phyloP scores from a whole-genome alignment of 2,329 filamentous ascomycete species.

The Hypoxylon sp. region DNA sequence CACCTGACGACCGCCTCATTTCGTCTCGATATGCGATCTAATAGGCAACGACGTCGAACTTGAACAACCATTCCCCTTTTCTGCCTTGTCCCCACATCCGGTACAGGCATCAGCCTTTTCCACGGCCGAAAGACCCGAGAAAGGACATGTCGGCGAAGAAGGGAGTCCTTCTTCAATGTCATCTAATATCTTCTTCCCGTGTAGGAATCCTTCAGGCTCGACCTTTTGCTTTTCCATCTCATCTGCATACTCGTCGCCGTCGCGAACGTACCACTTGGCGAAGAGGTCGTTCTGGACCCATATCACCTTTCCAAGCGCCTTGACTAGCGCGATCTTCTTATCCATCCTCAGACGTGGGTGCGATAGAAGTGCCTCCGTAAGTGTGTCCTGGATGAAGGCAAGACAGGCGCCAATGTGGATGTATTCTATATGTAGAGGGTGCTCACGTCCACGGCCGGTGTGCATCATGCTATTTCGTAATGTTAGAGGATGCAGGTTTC shows the following conservation, averaged over 20 bases:
- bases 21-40: conserved; percentile 35
- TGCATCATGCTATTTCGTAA: conserved; percentile 77
- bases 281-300: conserved; percentile 93
- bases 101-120: conserved; percentile 35
- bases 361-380: conserved; percentile 82
- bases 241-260: conserved; percentile 71
- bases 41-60: conserved; percentile 31
- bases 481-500: not conserved
- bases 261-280: conserved; percentile 83
- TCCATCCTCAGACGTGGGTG: conserved; percentile 76
- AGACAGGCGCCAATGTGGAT: conserved; percentile 81
- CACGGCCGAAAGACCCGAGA: conserved; percentile 42
- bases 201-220: conserved; percentile 75
- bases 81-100: conserved; percentile 35
- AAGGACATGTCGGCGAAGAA: conserved; percentile 43
- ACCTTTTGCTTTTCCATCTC: conserved; percentile 64
- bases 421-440: conserved; percentile 84
- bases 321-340: conserved; percentile 80
- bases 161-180: conserved; percentile 58
- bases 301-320: conserved; percentile 83
- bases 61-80: conserved; percentile 33
- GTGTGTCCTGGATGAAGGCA: conserved; percentile 82
- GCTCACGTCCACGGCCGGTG: conserved; percentile 78
- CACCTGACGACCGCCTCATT: not conserved
- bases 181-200: conserved; percentile 72